Conservation (phyloP, 495 filamentous ascomycete species). For the Hyphodiscus hymeniophilus region DNA sequence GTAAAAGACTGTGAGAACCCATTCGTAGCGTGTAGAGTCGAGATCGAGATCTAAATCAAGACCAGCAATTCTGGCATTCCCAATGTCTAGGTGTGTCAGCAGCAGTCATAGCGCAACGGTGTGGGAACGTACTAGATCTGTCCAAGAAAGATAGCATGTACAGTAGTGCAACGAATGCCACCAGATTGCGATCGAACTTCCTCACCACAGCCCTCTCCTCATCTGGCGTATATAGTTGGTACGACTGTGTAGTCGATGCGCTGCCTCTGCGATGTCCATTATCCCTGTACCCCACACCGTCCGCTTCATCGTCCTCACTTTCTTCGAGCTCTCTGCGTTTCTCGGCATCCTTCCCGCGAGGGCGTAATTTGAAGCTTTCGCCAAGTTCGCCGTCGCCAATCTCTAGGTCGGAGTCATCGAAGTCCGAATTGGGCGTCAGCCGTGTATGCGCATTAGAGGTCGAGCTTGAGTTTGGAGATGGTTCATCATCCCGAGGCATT, state of each 20-base stretch:
- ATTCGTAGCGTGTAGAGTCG: constrained; percentile 67
- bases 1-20: constrained; percentile 74
- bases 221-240: constrained; percentile 60
- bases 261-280: constrained; percentile 23
- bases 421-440: constrained; percentile 21
- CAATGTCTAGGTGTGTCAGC: constrained; percentile 50
- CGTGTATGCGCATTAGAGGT: constrained; percentile 8
- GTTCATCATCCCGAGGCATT: constrained; percentile 1
- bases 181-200: constrained; percentile 67
- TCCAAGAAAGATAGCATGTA: constrained; percentile 80
- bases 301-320: constrained; percentile 15
- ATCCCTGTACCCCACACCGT: constrained; percentile 8
- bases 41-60: constrained; percentile 56
- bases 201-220: constrained; percentile 66
- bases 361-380: constrained; percentile 16
- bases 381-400: constrained; percentile 12
- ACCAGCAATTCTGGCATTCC: constrained; percentile 70
- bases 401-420: constrained; percentile 11
- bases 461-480: constrained; percentile 15
- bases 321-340: constrained; percentile 5
- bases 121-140: constrained; percentile 53
- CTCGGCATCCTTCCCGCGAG: neutral
- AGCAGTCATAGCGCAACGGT: neutral
- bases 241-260: constrained; percentile 37
- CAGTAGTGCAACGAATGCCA: constrained; percentile 70